Percentiles rank a stretch among this genome's conserved stretches.
phyloP scores from a whole-genome alignment of 1,284 basidiomycete genomes.

The Boletus semigastroideus region DNA sequence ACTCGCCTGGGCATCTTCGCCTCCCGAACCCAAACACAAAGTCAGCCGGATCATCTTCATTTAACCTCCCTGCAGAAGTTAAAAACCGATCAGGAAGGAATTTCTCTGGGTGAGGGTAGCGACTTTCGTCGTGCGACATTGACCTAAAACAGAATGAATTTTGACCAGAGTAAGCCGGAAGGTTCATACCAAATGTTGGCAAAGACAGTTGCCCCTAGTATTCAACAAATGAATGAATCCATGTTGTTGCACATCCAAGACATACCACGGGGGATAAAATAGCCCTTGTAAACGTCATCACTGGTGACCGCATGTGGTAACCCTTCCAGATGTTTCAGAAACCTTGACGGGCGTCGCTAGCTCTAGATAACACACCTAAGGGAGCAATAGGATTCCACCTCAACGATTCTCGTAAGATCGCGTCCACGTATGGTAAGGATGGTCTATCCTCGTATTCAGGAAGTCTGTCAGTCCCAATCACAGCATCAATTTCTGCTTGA shows the following conservation, averaged over 20 bases:
- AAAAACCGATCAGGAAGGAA: slow-evolving; percentile 22
- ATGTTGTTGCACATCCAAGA: no score
- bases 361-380: background rate
- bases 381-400: slow-evolving; percentile 23
- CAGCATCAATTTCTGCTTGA: slow-evolving; percentile 23
- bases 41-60: slow-evolving; percentile 6
- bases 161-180: background rate
- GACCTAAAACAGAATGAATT: slow-evolving; percentile 9
- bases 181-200: slow-evolving; percentile 8
- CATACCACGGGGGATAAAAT: background rate
- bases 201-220: slow-evolving; percentile 13
- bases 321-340: background rate
- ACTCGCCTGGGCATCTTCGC: slow-evolving; percentile 15
- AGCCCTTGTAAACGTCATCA: background rate
- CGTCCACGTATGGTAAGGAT: slow-evolving; percentile 12
- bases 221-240: background rate
- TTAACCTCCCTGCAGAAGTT: slow-evolving; percentile 10
- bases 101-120: slow-evolving; percentile 15
- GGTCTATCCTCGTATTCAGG: slow-evolving; percentile 24
- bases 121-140: slow-evolving; percentile 15
- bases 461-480: slow-evolving; percentile 36
- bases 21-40: slow-evolving; percentile 23
- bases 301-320: background rate
- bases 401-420: slow-evolving; percentile 37
- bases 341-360: no score